Percentiles rank a stretch among this genome's conserved stretches.
These are phyloP conservation scores for Plantago coronopus DNA, from an alignment of 305 asterid species.

Conservation along the genomic window DNA sequence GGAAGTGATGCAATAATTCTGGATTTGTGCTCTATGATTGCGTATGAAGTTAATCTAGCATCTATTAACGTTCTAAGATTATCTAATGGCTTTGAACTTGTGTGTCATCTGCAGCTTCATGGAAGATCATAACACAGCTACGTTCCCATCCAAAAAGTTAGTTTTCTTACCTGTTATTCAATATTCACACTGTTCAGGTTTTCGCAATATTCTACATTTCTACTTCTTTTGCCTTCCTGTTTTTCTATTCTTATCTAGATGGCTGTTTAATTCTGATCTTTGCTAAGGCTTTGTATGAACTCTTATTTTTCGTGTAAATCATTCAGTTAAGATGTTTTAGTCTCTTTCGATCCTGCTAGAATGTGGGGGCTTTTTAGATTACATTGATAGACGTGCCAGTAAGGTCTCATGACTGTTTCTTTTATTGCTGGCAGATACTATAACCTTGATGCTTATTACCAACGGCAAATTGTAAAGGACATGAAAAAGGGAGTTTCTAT, in stretches of 20 bases:
- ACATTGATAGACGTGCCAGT: background rate
- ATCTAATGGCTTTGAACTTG: slow-evolving; percentile 4
- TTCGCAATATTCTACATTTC: slow-evolving; percentile 4
- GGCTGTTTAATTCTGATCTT: background rate
- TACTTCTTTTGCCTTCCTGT: background rate
- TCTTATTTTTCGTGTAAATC: slow-evolving; percentile 2
- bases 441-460: slow-evolving; percentile 72
- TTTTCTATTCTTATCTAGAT: background rate
- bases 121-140: slow-evolving; percentile 99
- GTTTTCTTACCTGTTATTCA: slow-evolving; percentile 29
- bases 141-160: slow-evolving; percentile 93
- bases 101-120: slow-evolving; percentile 63
- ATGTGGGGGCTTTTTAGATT: background rate
- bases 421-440: slow-evolving; percentile 61
- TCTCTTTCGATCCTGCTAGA: background rate
- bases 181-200: slow-evolving; percentile 12
- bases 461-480: slow-evolving; percentile 64
- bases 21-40: background rate
- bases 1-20: slow-evolving; percentile 4
- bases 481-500: slow-evolving; percentile 56
- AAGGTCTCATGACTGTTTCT: slow-evolving; percentile 1
- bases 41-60: background rate
- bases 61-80: slow-evolving; percentile 5
- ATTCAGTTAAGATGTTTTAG: background rate
- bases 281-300: background rate